Percentiles rank a stretch among this genome's conserved stretches.
These are phyloP conservation scores for Gillenia trifoliata DNA, from an alignment of 306 rosid genomes.

Conservation along the genomic window DNA sequence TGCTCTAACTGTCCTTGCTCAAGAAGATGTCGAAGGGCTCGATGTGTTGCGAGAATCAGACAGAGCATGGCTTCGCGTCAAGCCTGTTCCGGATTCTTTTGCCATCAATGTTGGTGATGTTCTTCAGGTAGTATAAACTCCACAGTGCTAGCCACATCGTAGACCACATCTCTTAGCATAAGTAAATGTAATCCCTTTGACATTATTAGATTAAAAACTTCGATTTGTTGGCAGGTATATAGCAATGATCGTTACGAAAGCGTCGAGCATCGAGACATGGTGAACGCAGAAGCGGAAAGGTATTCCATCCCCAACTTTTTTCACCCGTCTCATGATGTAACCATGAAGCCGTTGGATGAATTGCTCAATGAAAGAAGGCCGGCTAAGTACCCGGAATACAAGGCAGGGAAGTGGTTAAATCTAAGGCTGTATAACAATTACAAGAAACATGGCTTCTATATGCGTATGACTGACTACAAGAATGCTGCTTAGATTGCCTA, in stretches of 20 bases:
- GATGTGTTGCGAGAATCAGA: conserved; percentile 1
- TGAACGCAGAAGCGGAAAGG: background rate
- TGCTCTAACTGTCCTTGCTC: background rate
- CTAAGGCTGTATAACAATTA: background rate
- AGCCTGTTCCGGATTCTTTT: background rate
- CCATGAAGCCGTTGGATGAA: conserved; percentile 9
- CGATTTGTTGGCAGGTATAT: background rate
- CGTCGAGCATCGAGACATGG: background rate
- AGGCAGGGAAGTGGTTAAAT: background rate
- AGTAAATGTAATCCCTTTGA: too few species aligned
- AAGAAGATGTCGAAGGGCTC: conserved; percentile 7
- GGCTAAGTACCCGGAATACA: background rate
- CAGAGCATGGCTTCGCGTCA: conserved; percentile 1
- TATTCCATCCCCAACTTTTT: conserved; percentile 2
- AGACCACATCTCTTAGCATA: background rate
- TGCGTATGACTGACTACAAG: background rate
- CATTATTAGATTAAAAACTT: background rate
- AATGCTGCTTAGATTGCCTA: background rate
- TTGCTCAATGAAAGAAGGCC: background rate
- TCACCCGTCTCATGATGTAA: background rate
- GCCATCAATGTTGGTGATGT: conserved; percentile 1
- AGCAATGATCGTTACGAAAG: conserved; percentile 5
- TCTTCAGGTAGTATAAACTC: background rate
- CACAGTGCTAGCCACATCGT: too few species aligned
- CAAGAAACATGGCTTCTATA: conserved; percentile 5